phyloP scores from a whole-genome alignment of 2,329 filamentous ascomycete species.

The Aspergillus pseudoviridinutans region DNA sequence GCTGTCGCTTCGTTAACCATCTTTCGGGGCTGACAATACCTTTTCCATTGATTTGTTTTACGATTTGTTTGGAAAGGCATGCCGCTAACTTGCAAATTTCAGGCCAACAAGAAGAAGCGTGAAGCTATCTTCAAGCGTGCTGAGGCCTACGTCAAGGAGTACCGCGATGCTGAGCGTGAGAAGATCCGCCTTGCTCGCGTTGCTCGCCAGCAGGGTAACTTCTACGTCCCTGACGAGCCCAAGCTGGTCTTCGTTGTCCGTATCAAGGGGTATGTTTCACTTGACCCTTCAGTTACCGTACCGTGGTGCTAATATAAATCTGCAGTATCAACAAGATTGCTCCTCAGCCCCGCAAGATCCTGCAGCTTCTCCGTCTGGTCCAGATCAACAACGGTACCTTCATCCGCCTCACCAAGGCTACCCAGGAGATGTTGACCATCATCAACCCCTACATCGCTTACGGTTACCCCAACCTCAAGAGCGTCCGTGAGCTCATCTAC shows the following conservation, averaged over 20 bases:
- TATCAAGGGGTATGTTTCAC: constrained; percentile 81
- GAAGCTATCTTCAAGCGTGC: constrained; percentile 99
- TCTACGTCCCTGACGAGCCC: constrained; percentile 90
- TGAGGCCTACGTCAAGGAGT: constrained; percentile 99
- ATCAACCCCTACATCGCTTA: constrained; percentile 99
- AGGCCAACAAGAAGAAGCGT: constrained; percentile 99
- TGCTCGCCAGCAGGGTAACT: constrained; percentile 86
- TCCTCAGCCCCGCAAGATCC: constrained; percentile 99
- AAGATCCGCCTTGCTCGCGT: constrained; percentile 89
- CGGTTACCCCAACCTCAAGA: constrained; percentile 99
- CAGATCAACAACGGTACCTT: constrained; percentile 99
- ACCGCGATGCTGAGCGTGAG: constrained; percentile 97
- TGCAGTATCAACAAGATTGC: constrained; percentile 99
- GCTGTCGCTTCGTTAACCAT: constrained; percentile 71
- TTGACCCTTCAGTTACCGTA: not conserved
- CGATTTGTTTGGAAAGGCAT: constrained; percentile 11
- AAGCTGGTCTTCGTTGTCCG: constrained; percentile 97
- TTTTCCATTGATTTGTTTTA: constrained; percentile 13
- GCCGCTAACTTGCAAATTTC: constrained; percentile 28
- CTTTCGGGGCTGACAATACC: constrained; percentile 69
- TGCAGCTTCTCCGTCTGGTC: constrained; percentile 97
- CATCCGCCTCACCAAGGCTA: constrained; percentile 96
- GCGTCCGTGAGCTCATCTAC: constrained; percentile 98
- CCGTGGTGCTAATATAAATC: constrained; percentile 10
- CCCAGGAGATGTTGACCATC: constrained; percentile 93